phyloP scores from a whole-genome alignment of 2,329 filamentous ascomycete genomes.

The Pseudogymnoascus sp. region DNA sequence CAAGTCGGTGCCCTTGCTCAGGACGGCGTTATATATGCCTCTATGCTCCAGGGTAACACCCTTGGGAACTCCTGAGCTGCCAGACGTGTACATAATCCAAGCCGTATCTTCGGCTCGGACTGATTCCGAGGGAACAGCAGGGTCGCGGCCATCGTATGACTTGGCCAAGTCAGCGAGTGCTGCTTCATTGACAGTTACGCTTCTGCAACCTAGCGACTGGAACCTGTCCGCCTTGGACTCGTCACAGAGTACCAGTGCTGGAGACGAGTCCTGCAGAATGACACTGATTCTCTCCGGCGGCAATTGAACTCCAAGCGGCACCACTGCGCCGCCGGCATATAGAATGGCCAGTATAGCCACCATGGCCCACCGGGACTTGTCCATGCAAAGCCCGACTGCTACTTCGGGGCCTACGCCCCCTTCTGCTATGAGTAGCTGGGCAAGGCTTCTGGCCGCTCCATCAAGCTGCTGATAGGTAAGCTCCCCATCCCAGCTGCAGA shows the following conservation, averaged over 20 bases:
- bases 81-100: conserved; percentile 32
- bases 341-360: conserved; percentile 20
- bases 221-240: not conserved
- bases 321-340: conserved; percentile 22
- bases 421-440: not conserved
- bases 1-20: conserved; percentile 22
- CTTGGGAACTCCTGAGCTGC: conserved; percentile 43
- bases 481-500: conserved; percentile 17
- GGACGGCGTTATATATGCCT: conserved; percentile 15
- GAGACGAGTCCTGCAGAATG: conserved; percentile 10
- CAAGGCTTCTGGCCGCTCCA: conserved; percentile 11
- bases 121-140: not conserved
- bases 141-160: not conserved
- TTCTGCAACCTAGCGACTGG: not conserved
- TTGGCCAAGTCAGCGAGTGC: not conserved
- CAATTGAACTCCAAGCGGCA: conserved; percentile 24
- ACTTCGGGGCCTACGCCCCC: conserved; percentile 13
- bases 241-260: not conserved
- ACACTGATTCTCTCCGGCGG: conserved; percentile 17
- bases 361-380: conserved; percentile 21
- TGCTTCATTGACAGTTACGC: not conserved
- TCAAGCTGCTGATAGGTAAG: conserved; percentile 18
- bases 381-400: conserved; percentile 19
- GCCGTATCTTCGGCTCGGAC: not conserved
- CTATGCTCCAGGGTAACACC: conserved; percentile 34